Base-by-base conservation (phyloP, 176 grass and related monocot species). In the Hordeum marinum region DNA sequence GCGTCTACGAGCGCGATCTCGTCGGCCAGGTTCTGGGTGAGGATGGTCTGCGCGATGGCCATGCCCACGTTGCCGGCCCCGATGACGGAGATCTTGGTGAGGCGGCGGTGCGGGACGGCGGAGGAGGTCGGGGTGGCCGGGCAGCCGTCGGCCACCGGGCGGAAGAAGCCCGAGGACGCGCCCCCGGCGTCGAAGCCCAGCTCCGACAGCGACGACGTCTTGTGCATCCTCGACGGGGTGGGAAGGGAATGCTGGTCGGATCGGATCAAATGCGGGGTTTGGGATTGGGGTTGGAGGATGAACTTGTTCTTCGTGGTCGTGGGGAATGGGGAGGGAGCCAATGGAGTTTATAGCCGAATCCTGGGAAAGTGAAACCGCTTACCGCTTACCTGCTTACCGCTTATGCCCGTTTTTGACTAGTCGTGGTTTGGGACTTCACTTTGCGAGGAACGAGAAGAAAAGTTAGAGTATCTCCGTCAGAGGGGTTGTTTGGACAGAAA, bases 11-110 rank as follows among this genome's bases (percentile, higher is more conserved):
- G 93, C 15, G 96, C 93, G 79, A 98, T 93, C 91, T 98, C 96
- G 82, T 94, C 96, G 25, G 91, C 93, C 0, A 98, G 65, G 67
- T 94, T 87, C 2, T 91, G 91, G 1, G 96, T 95, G 4, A 98
- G 91, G 83, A 98, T 94, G 15, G 96, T 98, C 86, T 98, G 96
- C 52, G 91, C 96, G 88, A 98, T 98, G 10, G 96, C 96, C 96
- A 98, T 98, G 45, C 96, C 96, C 20, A 98, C 96, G 73, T 98
- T 98, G 39, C 96, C 96, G 8, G 80, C 86, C 42, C 96, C 96
- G 46, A 98, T 82, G 0, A 98, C 85, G 7, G 96, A 92, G 11
- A 98, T 64, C 72, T 98, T 98, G 24, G 79, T 94, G 21, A 86
- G 86, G 4, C 90, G 76, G 0, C 42, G 71, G 41, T 68, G 66